These are phyloP conservation scores for Boletus insuetus DNA, from an alignment of 768 basidiomycete genomes.

Conservation along the genomic window DNA sequence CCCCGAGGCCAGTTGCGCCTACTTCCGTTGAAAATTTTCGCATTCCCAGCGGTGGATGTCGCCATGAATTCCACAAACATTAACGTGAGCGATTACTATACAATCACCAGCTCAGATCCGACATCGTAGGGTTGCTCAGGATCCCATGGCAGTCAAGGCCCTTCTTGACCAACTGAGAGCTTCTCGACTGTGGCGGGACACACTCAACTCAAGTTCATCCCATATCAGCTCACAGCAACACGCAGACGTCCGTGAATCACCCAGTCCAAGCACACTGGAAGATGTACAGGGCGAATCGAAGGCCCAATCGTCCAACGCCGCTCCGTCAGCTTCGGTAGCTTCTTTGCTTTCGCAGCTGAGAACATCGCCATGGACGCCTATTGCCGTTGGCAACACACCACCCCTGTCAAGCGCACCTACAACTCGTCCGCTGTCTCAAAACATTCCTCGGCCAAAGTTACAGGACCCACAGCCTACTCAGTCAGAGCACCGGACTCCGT, in stretches of 20 bases:
- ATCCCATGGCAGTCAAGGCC: conserved; percentile 62
- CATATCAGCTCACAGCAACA: neutral
- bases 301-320: neutral
- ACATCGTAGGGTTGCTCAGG: conserved; percentile 40
- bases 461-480: conserved; percentile 13
- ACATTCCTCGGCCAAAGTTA: conserved; percentile 4
- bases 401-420: conserved; percentile 8
- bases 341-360: conserved; percentile 62
- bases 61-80: conserved; percentile 47
- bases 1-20: no score
- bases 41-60: neutral
- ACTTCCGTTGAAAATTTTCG: no score
- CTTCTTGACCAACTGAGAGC: conserved; percentile 66
- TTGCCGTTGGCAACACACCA: conserved; percentile 8
- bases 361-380: conserved; percentile 25
- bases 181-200: conserved; percentile 69
- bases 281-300: conserved; percentile 3
- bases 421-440: conserved; percentile 10
- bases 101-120: neutral
- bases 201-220: conserved; percentile 22
- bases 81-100: conserved; percentile 41
- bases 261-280: conserved; percentile 2
- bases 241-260: conserved; percentile 5
- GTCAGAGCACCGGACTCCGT: conserved; percentile 13
- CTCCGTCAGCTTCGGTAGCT: conserved; percentile 48